A percentile compares a stretch with the other conserved stretches of the same genome.
phyloP scores from a whole-genome alignment of 768 basidiomycete species.

The Termitomyces sp. region DNA sequence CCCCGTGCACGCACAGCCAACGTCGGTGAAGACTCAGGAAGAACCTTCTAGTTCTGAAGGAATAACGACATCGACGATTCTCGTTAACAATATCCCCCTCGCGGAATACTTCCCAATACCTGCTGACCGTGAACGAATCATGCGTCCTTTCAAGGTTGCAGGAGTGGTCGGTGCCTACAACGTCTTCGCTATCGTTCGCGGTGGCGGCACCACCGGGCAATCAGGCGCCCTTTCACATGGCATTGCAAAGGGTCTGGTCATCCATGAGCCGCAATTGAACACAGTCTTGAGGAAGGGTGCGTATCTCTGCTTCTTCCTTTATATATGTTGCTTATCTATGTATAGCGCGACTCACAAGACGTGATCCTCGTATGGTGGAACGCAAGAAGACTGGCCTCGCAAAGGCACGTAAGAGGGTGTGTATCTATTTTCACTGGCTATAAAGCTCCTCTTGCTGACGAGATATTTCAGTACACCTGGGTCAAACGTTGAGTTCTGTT shows the following conservation, averaged over 20 bases:
- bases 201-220: slow-evolving; percentile 90
- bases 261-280: slow-evolving; percentile 63
- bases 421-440: slow-evolving; percentile 26
- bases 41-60: slow-evolving; percentile 8
- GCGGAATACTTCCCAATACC: slow-evolving; percentile 72
- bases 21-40: slow-evolving; percentile 3
- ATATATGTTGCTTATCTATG: slow-evolving; percentile 8
- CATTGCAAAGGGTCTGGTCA: slow-evolving; percentile 68
- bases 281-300: slow-evolving; percentile 68
- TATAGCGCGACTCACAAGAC: slow-evolving; percentile 76
- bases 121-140: slow-evolving; percentile 73
- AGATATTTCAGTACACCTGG: slow-evolving; percentile 71
- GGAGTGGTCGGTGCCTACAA: slow-evolving; percentile 85
- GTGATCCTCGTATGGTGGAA: slow-evolving; percentile 98
- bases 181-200: slow-evolving; percentile 66
- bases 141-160: slow-evolving; percentile 80
- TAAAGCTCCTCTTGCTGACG: background rate
- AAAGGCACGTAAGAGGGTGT: slow-evolving; percentile 88
- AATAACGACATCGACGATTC: slow-evolving; percentile 57
- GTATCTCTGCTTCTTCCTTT: slow-evolving; percentile 17
- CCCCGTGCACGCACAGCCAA: slow-evolving; percentile 34
- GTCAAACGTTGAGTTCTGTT: slow-evolving; percentile 79
- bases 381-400: slow-evolving; percentile 93
- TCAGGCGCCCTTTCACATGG: slow-evolving; percentile 82
- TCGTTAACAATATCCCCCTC: slow-evolving; percentile 83